Base-by-base conservation (phyloP, 2,329 filamentous ascomycete species). In the Trichothecium roseum region DNA sequence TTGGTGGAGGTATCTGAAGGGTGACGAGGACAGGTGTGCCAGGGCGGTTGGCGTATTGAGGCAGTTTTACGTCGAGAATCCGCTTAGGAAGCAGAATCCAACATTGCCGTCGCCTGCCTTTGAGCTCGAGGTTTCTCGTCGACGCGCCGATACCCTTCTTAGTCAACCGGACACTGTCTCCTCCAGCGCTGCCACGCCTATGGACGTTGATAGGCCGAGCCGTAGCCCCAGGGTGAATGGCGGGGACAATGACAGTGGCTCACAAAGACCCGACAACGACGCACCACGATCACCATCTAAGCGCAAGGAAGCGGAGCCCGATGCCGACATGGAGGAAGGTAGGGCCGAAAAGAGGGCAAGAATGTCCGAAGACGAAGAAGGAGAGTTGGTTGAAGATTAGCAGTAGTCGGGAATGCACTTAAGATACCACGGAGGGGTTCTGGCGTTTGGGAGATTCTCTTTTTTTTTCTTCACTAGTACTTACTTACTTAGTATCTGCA, bases 1-100 rank as follows among this genome's bases (percentile, higher is more conserved):
- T 0, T 98, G 91, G 91, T 98, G 89, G 89, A 79, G 79, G 40
- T 71, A 75, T 37, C 62, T 94, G 35, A 74, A 76, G 24, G 83
- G 87, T 26, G 73, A 78, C 42, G 68, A 89, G 45, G 65, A 69
- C 16, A 75, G 82, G 42, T 83, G 93, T 42, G 62, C 72, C 29
- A 72, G 71, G 46, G 85, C 86, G 4, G 84, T 88, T 46, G 78
- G 82, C 37, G 69, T 84, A 36, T 82, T 95, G 66, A 74, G 77
- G 26, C 75, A 73, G 41, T 80, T 79, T 48, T 81, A 78, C 53
- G 62, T 57, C 29, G 74, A 81, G 53, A 81, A 80, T 52, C 76
- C 76, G 32, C 62, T 78, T 38, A 63, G 64, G 43, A 75, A 74
- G 54, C 63, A 68, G 45, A 70, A 74, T 44, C 63, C 68, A 35